Base-by-base conservation (phyloP, 148 eudicot genomes). In the Camellia lanceoleosa region DNA sequence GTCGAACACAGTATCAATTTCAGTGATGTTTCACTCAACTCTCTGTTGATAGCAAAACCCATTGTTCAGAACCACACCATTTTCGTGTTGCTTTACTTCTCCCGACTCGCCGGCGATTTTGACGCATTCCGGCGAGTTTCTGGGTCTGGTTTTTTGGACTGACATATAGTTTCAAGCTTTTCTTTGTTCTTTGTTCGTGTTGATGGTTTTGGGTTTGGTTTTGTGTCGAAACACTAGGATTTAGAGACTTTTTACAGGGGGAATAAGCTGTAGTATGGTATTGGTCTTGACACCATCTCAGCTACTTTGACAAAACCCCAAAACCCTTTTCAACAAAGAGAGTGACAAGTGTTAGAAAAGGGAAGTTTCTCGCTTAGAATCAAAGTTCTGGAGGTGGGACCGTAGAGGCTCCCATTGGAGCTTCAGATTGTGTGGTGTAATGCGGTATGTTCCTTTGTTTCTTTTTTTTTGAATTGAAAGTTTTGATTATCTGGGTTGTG, bases 241-340 rank as follows among this genome's bases (percentile, higher is more conserved):
- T 60, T 60, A 18, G 19, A 60, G 5, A 60, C 8, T 16, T 12
- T 16, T 20, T 13, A 38, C 5, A 38, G 70, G 10, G 70, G 12
- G 19, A 68, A 9, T 43, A 52, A 68, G 20, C 4, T 41, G n/a
- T 11, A n/a, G 56, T 41, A n/a, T n/a, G 14, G 46, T 41, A 44
- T 66, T 66, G 13, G 41, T 66, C 68, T 63, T 61, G 64, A 61
- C 64, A 61, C 5, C 23, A 15, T 61, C 64, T 15, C 64, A 16
- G 64, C 64, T 61, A 30, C 38, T 30, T 30, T 30, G 64, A 41
- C 78, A 66, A 66, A 80, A 30, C 65, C 82, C 78, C 4, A 5
- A 67, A 41, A 23, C 42, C 51, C 65, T 63, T 52, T 74, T 73
- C 1, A 38, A 12, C 6, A 49, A 49, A 61, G 66, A 44, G 30